These are phyloP conservation scores for Flaveria ramosissima DNA, from an alignment of 129 eudicot genomes.

Conservation along the genomic window DNA sequence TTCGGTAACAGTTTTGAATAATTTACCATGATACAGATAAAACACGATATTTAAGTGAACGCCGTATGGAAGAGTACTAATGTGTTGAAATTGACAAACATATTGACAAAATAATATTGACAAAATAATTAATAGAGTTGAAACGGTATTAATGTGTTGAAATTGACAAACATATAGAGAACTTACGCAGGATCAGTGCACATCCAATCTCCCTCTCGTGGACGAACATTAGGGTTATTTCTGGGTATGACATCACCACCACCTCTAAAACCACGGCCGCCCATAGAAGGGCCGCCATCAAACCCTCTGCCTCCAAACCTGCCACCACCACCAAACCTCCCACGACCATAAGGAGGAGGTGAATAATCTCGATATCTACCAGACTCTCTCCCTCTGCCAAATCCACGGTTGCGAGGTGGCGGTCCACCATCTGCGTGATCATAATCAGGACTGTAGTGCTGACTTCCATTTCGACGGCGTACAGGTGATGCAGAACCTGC, in stretches of 20 bases:
- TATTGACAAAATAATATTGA: not conserved
- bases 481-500: constrained; percentile 87
- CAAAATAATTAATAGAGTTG: not conserved
- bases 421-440: constrained; percentile 58
- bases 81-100: not conserved
- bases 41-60: not conserved
- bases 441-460: constrained; percentile 71
- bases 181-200: constrained; percentile 89
- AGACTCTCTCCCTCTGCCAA: constrained; percentile 70
- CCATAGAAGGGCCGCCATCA: constrained; percentile 47
- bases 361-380: constrained; percentile 78
- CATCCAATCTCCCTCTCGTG: constrained; percentile 95
- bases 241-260: constrained; percentile 63
- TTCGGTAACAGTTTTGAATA: not conserved
- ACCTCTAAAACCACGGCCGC: constrained; percentile 57
- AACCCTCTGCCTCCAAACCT: constrained; percentile 65
- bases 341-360: constrained; percentile 75
- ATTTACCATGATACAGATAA: not conserved
- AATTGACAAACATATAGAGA: not conserved
- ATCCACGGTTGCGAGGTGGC: constrained; percentile 67
- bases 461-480: constrained; percentile 71
- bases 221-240: constrained; percentile 89
- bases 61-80: not conserved
- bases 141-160: not conserved
- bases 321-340: constrained; percentile 64